phyloP scores from a whole-genome alignment of 306 rosid species.

The Vigna unguiculata region DNA sequence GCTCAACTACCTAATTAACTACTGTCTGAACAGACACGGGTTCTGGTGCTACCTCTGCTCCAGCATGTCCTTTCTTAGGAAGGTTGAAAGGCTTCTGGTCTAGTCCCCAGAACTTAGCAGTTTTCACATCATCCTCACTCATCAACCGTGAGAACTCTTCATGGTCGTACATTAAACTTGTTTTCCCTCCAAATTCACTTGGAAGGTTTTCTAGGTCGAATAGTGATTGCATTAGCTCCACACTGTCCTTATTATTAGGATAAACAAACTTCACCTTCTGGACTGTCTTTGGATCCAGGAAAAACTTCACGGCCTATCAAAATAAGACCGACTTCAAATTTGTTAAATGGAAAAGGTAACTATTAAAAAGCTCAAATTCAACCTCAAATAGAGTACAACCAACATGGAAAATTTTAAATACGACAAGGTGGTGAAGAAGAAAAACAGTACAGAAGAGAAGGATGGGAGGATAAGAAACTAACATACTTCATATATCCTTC shows the following conservation, averaged over 20 bases:
- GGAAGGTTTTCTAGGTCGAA: conserved; percentile 89
- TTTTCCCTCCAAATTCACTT: conserved; percentile 79
- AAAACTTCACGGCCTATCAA: conserved; percentile 72
- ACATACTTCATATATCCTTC: conserved; percentile 13
- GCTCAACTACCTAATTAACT: conserved; percentile 42
- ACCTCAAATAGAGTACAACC: conserved; percentile 8
- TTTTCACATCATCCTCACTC: conserved; percentile 77
- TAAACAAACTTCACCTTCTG: conserved; percentile 88
- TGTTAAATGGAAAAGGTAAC: conserved; percentile 24
- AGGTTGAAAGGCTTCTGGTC: conserved; percentile 54
- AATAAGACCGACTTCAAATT: conserved; percentile 26
- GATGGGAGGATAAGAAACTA: background rate
- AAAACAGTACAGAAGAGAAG: background rate
- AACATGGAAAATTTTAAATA: background rate
- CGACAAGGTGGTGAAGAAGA: conserved; percentile 5
- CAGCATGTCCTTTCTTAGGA: conserved; percentile 50
- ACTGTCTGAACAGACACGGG: conserved; percentile 32
- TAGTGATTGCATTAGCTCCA: conserved; percentile 80
- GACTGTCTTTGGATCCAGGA: conserved; percentile 77
- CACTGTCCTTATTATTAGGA: conserved; percentile 75
- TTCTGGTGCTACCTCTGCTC: conserved; percentile 61
- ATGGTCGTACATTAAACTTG: conserved; percentile 78
- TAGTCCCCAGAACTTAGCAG: conserved; percentile 85
- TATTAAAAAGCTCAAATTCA: conserved; percentile 30
- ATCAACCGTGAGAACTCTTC: conserved; percentile 82